Conservation (phyloP, 2,329 filamentous ascomycete genomes). For the Fusarium sambucinum region DNA sequence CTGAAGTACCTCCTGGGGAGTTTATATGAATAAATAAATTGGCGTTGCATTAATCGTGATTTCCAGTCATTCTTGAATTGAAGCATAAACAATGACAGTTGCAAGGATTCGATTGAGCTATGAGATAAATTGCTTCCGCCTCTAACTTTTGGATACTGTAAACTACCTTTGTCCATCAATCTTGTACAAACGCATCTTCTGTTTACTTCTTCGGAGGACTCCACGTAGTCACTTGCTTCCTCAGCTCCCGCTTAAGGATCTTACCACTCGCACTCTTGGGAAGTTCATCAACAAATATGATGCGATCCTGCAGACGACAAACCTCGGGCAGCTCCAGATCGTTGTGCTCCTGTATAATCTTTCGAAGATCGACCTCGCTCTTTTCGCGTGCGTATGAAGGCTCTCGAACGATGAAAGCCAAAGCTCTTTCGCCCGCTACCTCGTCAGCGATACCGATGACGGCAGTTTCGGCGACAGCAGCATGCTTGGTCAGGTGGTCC, state of each 20-base stretch:
- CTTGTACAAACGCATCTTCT: neutral
- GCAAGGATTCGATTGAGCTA: neutral
- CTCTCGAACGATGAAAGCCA: slow-evolving; percentile 14
- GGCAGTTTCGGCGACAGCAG: slow-evolving; percentile 7
- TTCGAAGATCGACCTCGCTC: slow-evolving; percentile 8
- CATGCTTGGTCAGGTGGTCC: slow-evolving; percentile 6
- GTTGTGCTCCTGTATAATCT: slow-evolving; percentile 9
- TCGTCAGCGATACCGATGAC: slow-evolving; percentile 7
- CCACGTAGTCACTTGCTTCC: slow-evolving; percentile 5
- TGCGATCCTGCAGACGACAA: slow-evolving; percentile 10
- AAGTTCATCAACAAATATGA: slow-evolving; percentile 7
- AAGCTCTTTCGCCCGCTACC: slow-evolving; percentile 12
- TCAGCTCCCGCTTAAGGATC: slow-evolving; percentile 9
- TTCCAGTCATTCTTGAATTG: neutral
- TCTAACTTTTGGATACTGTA: neutral
- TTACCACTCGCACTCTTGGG: slow-evolving; percentile 11
- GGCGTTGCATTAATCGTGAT: neutral
- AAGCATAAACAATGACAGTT: neutral
- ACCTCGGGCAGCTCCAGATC: slow-evolving; percentile 5
- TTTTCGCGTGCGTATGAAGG: slow-evolving; percentile 7
- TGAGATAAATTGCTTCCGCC: neutral
- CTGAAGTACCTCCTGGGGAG: neutral
- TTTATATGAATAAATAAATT: neutral
- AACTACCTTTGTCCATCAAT: neutral
- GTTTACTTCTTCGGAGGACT: slow-evolving; percentile 7